These are phyloP conservation scores for Phaeosphaeria sp. DNA, from an alignment of 2,329 filamentous ascomycete species.

Conservation along the genomic window DNA sequence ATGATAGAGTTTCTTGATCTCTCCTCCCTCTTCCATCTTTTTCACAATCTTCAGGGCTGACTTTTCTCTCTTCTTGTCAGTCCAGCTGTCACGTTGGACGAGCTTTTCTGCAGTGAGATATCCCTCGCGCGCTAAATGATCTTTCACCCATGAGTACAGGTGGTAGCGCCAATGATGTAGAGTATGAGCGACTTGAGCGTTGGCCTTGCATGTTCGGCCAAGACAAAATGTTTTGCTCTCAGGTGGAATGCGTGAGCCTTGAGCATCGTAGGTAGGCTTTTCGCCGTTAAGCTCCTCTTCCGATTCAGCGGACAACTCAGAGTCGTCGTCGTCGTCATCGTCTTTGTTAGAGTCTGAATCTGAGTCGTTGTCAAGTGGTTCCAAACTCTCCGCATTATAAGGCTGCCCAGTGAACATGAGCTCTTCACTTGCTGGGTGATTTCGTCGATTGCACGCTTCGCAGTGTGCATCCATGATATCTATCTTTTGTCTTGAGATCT, in stretches of 20 bases:
- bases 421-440: conserved; percentile 70
- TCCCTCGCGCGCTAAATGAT: conserved; percentile 64
- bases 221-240: conserved; percentile 38
- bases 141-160: conserved; percentile 74
- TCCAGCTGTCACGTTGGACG: conserved; percentile 67
- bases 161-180: conserved; percentile 78
- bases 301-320: conserved; percentile 33
- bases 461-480: conserved; percentile 54
- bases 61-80: conserved; percentile 63
- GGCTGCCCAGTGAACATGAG: conserved; percentile 69
- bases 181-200: conserved; percentile 73
- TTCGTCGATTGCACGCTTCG: conserved; percentile 73
- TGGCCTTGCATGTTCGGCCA: conserved; percentile 60
- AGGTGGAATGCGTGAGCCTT: conserved; percentile 36
- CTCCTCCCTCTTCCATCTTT: conserved; percentile 65
- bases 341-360: conserved; percentile 24
- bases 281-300: conserved; percentile 28
- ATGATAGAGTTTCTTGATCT: conserved; percentile 67
- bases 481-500: conserved; percentile 26
- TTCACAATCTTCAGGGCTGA: conserved; percentile 70
- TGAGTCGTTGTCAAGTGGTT: conserved; percentile 62
- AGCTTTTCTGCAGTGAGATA: conserved; percentile 65
- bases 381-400: conserved; percentile 70
- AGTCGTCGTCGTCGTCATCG: conserved; percentile 27
- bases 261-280: conserved; percentile 31